Base-by-base conservation (phyloP, 441 rosid genomes). In the Omphalea diandra region DNA sequence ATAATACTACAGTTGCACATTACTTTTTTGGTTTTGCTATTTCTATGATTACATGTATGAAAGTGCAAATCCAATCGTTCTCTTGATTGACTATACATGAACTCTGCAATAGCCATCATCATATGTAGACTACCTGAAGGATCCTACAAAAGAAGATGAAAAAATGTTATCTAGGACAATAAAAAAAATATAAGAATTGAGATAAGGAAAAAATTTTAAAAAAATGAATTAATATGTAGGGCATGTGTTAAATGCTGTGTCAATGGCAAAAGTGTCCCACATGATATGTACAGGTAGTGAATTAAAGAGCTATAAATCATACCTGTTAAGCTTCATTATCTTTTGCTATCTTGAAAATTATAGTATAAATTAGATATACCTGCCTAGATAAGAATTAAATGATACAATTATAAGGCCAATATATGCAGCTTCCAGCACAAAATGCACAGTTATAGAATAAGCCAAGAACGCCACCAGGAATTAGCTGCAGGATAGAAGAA, bases 381-480 rank as follows among this genome's bases (percentile, higher is more conserved):
- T 74, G 68, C 64, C 31, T 38, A 9, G 2, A 18, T 20, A 17
- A 50, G 62, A 31, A 60, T n/a, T n/a, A n/a, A n/a, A 50, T 32
- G 32, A 41, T 59, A 40, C 55, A 52, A 50, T 67, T 26, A 0
- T 1, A 27, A 8, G 18, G 9, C 43, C 18, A 31, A 8, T 35
- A 38, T 50, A 32, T 29, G 27, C 71, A 57, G 10, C 31, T 52
- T 29, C 24, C 3, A n/a, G 50, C 27, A n/a, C n/a, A n/a, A n/a
- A 3, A 22, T 31, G 54, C 38, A 32, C 12, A 33, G 68, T 70
- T 32, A 80, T 11, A 65, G 33, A 58, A 75, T 17, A 66, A 61
- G 36, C 83, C 83, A 82, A 26, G 80, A 74, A 2, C 63, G 68
- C 87, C 87, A 86, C 87, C 87, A 80, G 26, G 78, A 69, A 57